phyloP scores from a whole-genome alignment of 2,329 filamentous ascomycete species.

The Biscogniauxia sp. region DNA sequence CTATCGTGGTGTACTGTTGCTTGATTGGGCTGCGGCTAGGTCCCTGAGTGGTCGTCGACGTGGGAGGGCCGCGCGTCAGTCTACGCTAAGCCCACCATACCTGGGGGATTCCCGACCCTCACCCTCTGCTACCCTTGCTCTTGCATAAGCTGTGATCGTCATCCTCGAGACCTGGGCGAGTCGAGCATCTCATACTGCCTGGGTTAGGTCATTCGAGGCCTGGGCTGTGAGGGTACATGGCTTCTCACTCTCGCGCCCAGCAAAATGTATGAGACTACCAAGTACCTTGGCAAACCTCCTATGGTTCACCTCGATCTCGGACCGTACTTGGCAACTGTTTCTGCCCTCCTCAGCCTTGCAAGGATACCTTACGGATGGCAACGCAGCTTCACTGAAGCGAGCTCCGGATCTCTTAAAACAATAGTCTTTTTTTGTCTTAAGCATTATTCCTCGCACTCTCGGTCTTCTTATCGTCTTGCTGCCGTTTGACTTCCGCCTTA shows the following conservation, averaged over 20 bases:
- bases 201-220: background rate
- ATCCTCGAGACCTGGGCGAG: background rate
- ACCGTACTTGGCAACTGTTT: background rate
- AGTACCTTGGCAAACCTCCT: background rate
- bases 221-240: background rate
- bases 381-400: background rate
- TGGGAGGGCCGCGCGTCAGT: background rate
- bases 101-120: background rate
- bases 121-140: background rate
- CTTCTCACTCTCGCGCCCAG: background rate
- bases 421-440: background rate
- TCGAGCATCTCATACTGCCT: background rate
- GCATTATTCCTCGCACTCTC: constrained; percentile 11
- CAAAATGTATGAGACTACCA: background rate
- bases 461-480: constrained; percentile 2
- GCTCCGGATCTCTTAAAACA: background rate
- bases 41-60: background rate
- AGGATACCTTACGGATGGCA: background rate
- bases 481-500: constrained; percentile 7
- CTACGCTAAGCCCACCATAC: background rate
- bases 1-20: background rate
- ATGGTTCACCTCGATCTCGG: background rate
- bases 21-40: background rate
- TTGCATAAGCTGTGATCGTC: background rate
- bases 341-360: background rate